Base-by-base conservation (phyloP, 305 asterid genomes). In the Ajuga reptans region DNA sequence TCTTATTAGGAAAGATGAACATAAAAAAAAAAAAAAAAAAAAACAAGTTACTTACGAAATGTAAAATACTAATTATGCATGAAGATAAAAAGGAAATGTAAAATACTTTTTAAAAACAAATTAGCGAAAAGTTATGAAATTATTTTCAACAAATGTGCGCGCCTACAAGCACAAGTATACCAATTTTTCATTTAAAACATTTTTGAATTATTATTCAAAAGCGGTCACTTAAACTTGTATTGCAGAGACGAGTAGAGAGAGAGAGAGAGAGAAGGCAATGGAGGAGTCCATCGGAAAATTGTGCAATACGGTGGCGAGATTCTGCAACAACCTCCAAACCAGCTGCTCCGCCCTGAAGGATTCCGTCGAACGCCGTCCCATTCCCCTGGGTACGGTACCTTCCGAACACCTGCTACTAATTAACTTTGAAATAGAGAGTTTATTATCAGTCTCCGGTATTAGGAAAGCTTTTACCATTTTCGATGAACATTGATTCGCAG, bases 281-380 rank as follows among this genome's bases (percentile, higher is more conserved):
- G 97, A 88, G 27, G 93, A 82, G 17, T 62, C 88, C 24, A 83
- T 90, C 78, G 81, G 79, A 9, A 85, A 81, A 41, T 85, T 90
- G 27, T 78, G 89, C 90, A 75, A 71, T n/a, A 72, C 81, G 81
- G 66, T 83, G 77, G 87, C 88, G 56, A 78, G 73, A 51, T 92
- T 87, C 92, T 84, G 94, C 91, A 84, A 84, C 86, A 91, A 86
- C 85, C 87, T 92, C 60, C 84, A 90, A 58, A 59, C 41, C 55
- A 90, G 84, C 82, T 81, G 86, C 79, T 66, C 84, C 71, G 95
- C 95, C 52, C 96, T 92, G 58, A 90, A 80, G 36, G 90, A 86
- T 56, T 88, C 97, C 31, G 85, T 89, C 60, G 86, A 85, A 18
- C 92, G 96, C 82, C 98, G 96, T 58, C 94, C 98, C 14, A 84